Base-by-base conservation (phyloP, 2,329 filamentous ascomycete species). In the Myriosclerotinia duriaeana region DNA sequence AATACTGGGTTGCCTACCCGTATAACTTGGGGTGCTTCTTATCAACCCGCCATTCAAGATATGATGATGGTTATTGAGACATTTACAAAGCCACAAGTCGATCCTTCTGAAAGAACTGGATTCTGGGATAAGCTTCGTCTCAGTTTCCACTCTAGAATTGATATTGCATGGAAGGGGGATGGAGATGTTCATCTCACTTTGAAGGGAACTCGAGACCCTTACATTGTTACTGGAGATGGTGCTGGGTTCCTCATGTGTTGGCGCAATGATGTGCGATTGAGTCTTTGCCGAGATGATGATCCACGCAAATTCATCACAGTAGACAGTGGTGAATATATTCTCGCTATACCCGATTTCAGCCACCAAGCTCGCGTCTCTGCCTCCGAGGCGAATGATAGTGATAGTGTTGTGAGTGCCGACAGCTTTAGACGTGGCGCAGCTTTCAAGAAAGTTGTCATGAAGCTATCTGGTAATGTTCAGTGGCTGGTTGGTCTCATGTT, bases 61-160 rank as follows among this genome's bases (percentile, higher is more conserved):
- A 97, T 98, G 90, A 99, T 99, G 95, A 97, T 98, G 85, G 93
- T 93, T 36, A 91, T 99, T 69, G 95, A 99, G 78, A 94, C 91
- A 2, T 98, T 99, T 77, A 97, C 94, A 0, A 99, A 99, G 76
- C 92, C 94, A 9, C 93, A 94, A 70, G 83, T 97, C 38, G 96
- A 99, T 77, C 90, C 91, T 1, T 98, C 95, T 0, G 96, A 99
- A 71, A 85, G 90, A 66, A 92, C 96, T 56, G 95, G 95, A 3
- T 99, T 99, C 80, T 99, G 95, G 95, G 95, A 99, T 79, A 99
- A 99, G 82, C 93, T 99, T 62, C 85, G 95, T 65, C 84, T 99
- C 48, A 93, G 89, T 73, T 96, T 97, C 77, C 95, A 99, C 78
- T 98, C 96, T 1, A 87, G 92, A 26, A 87, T 98, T 67, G 89